Evolutionary conservation across 2,329 filamentous ascomycete species (phyloP), one percentile per base, ranked within the genome.

Genomic region (Penicillium psychrosexuale): DNA sequence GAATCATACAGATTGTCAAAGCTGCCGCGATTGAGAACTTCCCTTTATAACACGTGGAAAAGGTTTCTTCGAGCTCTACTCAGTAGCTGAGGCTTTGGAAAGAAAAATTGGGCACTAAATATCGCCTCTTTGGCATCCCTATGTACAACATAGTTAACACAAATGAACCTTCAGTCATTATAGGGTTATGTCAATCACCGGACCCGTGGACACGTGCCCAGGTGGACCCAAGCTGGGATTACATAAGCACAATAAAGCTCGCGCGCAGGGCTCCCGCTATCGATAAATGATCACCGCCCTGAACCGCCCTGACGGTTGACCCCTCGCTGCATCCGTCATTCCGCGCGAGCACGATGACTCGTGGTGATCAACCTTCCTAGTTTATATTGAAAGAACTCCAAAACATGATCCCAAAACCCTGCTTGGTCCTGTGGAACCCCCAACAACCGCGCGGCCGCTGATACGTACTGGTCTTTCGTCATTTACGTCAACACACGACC

Each of bases 301-400:
- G 28, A 19, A 59, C 57, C 51, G 54, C 55, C 59, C 22, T 28
- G 24, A 19, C 19, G 19, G 19, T 19, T 40, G 56, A 50, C 61
- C 61, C 61, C 61, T 61, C 61, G 57, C 51, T 54, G 61, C 58
- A 63, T 61, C 53, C 61, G 61, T 62, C 59, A 59, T 51, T 57
- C 37, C 27, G 15, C 36, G 27, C 13, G 30, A 47, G 19, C 36
- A 49, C 34, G 36, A 52, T 54, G 47, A 15, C 38, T 45, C 51
- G 43, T 48, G 48, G 51, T 36, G 36, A 46, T 33, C 47, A 42
- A 30, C 34, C 36, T 30, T 52, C 27, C 47, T 47, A 36, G 17
- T 34, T 47, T 53, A 47, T 28, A 51, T 56, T 49, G 33, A 33
- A 54, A 24, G 11, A 34, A 11, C 34, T 15, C 24, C 37, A 31